Evolutionary conservation across 768 basidiomycete species (phyloP).

Genomic region (Psilocybe sp.): DNA sequence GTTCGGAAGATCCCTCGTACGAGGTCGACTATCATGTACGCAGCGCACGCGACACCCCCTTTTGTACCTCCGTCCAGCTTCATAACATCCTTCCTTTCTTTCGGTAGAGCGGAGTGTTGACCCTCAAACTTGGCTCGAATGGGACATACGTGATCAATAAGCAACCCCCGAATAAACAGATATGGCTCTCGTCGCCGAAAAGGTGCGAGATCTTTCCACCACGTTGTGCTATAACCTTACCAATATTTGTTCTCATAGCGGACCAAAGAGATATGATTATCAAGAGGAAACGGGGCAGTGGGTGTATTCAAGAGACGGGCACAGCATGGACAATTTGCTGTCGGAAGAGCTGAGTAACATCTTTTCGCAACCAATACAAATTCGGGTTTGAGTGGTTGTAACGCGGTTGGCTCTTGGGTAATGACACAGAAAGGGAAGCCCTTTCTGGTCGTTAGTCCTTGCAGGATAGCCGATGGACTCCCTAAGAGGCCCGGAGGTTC

Average conservation of each 20-base stretch:
- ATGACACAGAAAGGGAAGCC: too few species aligned
- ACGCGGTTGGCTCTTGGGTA: too few species aligned
- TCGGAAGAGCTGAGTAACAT: conserved; percentile 58
- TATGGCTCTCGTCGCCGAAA: conserved; percentile 89
- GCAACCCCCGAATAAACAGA: conserved; percentile 96
- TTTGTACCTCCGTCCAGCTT: neutral
- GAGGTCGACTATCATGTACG: conserved; percentile 91
- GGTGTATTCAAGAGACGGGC: conserved; percentile 73
- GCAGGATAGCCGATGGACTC: too few species aligned
- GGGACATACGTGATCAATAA: conserved; percentile 97
- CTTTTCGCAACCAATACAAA: conserved; percentile 27
- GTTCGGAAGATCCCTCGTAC: conserved; percentile 45
- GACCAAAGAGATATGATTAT: conserved; percentile 91
- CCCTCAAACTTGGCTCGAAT: conserved; percentile 67
- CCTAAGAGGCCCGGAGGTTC: too few species aligned
- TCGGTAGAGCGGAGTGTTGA: conserved; percentile 84
- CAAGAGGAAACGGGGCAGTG: conserved; percentile 53
- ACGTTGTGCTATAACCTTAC: neutral
- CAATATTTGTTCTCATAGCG: conserved; percentile 43
- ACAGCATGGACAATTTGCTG: conserved; percentile 57
- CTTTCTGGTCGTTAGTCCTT: too few species aligned
- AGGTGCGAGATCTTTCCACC: conserved; percentile 47
- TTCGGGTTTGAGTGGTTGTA: conserved; percentile 12
- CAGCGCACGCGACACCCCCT: conserved; percentile 39
- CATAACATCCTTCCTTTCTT: neutral